A percentile compares a stretch with the other conserved stretches of the same genome.
Evolutionary conservation across 257 asterid genomes (phyloP).

Genomic region (Forsythia viridissima): DNA sequence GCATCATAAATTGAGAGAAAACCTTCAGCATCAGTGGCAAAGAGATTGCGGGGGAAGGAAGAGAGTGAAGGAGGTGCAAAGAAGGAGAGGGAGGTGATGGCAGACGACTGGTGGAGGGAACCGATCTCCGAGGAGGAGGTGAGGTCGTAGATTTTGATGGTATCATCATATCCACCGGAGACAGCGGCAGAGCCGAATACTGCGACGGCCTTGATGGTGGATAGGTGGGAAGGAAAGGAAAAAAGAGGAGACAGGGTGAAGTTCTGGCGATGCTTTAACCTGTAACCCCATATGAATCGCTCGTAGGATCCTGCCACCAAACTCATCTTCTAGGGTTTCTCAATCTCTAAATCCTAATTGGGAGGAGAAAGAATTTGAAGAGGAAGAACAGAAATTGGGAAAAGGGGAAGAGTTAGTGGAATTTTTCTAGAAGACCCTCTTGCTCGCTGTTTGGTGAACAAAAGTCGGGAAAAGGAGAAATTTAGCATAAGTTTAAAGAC

Average conservation of each 20-base stretch:
- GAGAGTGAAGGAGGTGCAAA: conserved; percentile 62
- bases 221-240: conserved; percentile 94
- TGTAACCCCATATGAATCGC: conserved; percentile 95
- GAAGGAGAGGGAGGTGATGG: conserved; percentile 74
- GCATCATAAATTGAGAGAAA: conserved; percentile 71
- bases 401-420: background rate
- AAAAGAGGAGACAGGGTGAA: conserved; percentile 56
- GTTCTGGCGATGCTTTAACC: conserved; percentile 37
- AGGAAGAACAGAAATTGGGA: too few relatives aligned
- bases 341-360: background rate
- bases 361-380: background rate
- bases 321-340: conserved; percentile 39
- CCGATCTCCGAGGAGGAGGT: conserved; percentile 79
- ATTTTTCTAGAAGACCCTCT: background rate
- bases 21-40: conserved; percentile 75
- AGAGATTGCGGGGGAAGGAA: conserved; percentile 74
- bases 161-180: conserved; percentile 91
- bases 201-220: conserved; percentile 87
- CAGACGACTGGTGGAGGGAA: conserved; percentile 64
- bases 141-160: conserved; percentile 90
- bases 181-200: conserved; percentile 80
- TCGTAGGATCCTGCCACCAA: conserved; percentile 94
- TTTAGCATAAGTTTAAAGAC: background rate
- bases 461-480: background rate
- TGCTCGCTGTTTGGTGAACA: background rate